A percentile compares a stretch with the other conserved stretches of the same genome.
Conservation (phyloP, 225 moss, liverwort and hornwort species). For the Pseudisothecium myosuroides region DNA sequence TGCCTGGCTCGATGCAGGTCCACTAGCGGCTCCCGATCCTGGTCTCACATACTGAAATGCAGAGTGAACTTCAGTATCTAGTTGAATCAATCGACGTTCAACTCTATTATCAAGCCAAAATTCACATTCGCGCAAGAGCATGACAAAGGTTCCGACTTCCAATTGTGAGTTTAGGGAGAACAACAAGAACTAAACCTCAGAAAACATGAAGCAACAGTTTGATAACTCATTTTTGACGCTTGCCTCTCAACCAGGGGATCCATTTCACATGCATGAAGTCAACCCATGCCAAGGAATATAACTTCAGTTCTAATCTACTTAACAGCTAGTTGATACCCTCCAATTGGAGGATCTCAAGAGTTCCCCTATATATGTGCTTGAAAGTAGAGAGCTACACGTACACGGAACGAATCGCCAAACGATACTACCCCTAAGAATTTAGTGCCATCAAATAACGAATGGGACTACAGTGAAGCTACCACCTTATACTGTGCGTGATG, state of each 20-base stretch:
- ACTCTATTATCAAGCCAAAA: neutral
- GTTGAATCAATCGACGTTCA: neutral
- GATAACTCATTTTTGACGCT: neutral
- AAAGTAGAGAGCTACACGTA: neutral
- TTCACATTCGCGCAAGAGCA: neutral
- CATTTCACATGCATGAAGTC: neutral
- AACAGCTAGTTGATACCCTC: neutral
- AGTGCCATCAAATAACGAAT: neutral
- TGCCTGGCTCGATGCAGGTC: conserved; percentile 45
- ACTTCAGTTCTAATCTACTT: neutral
- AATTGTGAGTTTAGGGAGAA: neutral
- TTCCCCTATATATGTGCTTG: neutral
- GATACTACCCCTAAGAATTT: neutral
- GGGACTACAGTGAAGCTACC: neutral
- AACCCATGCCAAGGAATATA: neutral
- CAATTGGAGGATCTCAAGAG: neutral
- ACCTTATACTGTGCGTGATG: conserved; percentile 96
- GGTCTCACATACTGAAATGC: conserved; percentile 87
- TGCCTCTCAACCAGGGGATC: neutral
- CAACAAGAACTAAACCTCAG: neutral
- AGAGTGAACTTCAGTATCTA: neutral
- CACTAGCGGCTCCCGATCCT: conserved; percentile 65
- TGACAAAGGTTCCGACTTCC: neutral
- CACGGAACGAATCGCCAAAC: neutral
- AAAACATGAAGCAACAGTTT: neutral